A percentile compares a stretch with the other conserved stretches of the same genome.
These are phyloP conservation scores for Verbena officinalis DNA, from an alignment of 257 asterid genomes.

Conservation along the genomic window DNA sequence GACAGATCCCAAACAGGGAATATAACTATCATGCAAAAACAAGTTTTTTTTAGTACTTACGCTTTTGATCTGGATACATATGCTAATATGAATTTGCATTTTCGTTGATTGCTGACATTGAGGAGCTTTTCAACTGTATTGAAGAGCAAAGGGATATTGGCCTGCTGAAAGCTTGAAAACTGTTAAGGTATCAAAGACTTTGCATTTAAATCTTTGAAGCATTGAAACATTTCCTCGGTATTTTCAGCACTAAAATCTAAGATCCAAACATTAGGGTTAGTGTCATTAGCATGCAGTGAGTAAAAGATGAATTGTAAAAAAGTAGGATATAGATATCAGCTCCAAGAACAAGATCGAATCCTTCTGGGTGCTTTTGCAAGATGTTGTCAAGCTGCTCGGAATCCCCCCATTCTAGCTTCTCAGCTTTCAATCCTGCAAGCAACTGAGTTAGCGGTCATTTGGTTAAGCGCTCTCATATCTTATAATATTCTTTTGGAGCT, in stretches of 20 bases:
- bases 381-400: constrained; percentile 64
- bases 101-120: constrained; percentile 35
- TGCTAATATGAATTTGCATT: constrained; percentile 78
- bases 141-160: constrained; percentile 75
- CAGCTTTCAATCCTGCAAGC: constrained; percentile 55
- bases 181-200: constrained; percentile 68
- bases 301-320: constrained; percentile 20
- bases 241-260: no score
- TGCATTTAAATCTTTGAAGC: no score
- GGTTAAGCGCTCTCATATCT: no score
- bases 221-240: no score
- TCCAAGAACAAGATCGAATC: constrained; percentile 91
- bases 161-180: constrained; percentile 86
- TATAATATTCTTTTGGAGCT: no score
- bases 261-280: no score
- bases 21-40: not conserved
- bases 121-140: constrained; percentile 74
- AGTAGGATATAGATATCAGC: constrained; percentile 96
- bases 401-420: constrained; percentile 93
- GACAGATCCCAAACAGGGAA: not conserved
- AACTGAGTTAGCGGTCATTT: no score
- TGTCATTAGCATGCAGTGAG: not conserved
- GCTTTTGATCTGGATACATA: constrained; percentile 85
- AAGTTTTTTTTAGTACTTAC: constrained; percentile 45
- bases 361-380: constrained; percentile 58